These are phyloP conservation scores for Aspergillus carlsbadensis DNA, from an alignment of 495 filamentous ascomycete species.

Conservation along the genomic window DNA sequence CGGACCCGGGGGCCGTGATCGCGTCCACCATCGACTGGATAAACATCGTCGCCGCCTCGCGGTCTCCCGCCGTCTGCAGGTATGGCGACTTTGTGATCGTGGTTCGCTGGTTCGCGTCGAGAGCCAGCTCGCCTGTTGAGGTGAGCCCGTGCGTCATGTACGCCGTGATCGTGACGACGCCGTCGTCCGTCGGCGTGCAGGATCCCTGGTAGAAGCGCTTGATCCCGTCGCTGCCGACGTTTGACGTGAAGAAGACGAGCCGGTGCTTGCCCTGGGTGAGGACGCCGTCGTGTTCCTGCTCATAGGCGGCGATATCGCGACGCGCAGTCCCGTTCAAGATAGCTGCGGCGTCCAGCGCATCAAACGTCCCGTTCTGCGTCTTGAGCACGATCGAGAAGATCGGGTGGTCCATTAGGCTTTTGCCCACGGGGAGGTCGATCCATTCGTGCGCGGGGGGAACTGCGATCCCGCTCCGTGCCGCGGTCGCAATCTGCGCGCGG, in stretches of 20 bases:
- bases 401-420: conserved; percentile 68
- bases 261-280: conserved; percentile 63
- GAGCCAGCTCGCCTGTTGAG: conserved; percentile 54
- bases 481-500: conserved; percentile 52
- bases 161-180: conserved; percentile 30
- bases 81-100: conserved; percentile 46
- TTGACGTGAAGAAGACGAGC: conserved; percentile 38
- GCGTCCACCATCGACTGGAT: conserved; percentile 46
- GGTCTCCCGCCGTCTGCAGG: conserved; percentile 22
- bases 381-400: conserved; percentile 64
- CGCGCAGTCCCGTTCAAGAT: conserved; percentile 45
- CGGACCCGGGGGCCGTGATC: conserved; percentile 52
- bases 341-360: conserved; percentile 62
- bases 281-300: conserved; percentile 55
- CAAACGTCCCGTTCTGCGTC: conserved; percentile 52
- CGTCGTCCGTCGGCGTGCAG: conserved; percentile 18
- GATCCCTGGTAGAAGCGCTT: conserved; percentile 26
- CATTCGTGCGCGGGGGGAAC: conserved; percentile 53
- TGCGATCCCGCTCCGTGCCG: conserved; percentile 38
- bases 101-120: conserved; percentile 54
- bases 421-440: conserved; percentile 70
- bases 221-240: conserved; percentile 16
- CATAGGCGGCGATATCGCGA: conserved; percentile 31
- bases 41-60: conserved; percentile 14
- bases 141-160: conserved; percentile 42